Conservation (phyloP, 1,284 basidiomycete genomes). For the Cryptococcus sp. region DNA sequence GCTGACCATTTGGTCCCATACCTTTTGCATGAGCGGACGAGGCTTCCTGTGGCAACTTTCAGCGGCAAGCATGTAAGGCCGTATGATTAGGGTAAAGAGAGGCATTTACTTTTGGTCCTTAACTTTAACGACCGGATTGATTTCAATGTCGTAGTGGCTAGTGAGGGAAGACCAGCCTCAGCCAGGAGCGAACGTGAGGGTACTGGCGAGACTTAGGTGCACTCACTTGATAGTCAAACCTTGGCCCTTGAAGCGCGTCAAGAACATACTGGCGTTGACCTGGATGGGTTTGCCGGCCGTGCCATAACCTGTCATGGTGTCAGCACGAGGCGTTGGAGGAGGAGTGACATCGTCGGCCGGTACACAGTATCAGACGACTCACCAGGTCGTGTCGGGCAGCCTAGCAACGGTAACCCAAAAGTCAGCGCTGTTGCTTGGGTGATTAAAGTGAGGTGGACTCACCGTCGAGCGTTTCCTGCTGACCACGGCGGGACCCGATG, state of each 20-base stretch:
- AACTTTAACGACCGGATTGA: conserved; percentile 47
- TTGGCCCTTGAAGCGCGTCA: conserved; percentile 35
- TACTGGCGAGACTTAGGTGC: not conserved
- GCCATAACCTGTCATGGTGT: conserved; percentile 31
- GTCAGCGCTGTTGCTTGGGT: not conserved
- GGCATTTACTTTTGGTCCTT: conserved; percentile 37
- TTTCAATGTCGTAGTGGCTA: conserved; percentile 50
- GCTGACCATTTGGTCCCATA: conserved; percentile 38
- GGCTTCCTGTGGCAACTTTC: conserved; percentile 35
- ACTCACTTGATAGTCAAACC: conserved; percentile 35
- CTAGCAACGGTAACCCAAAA: conserved; percentile 1
- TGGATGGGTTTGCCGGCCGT: conserved; percentile 36
- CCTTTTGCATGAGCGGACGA: conserved; percentile 37
- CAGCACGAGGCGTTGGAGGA: too few species aligned
- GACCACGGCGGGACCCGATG: conserved; percentile 5
- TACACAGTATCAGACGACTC: not conserved
- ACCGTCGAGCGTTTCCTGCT: conserved; percentile 25
- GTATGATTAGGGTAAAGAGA: not conserved
- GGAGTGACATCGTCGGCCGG: too few species aligned
- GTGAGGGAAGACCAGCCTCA: conserved; percentile 1
- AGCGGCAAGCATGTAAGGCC: not conserved
- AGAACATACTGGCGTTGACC: conserved; percentile 50
- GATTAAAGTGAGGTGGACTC: not conserved
- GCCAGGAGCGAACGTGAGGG: not conserved
- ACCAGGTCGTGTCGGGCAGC: conserved; percentile 22